Conservation (phyloP, 2,329 filamentous ascomycete species). For the Exophiala viscosa region DNA sequence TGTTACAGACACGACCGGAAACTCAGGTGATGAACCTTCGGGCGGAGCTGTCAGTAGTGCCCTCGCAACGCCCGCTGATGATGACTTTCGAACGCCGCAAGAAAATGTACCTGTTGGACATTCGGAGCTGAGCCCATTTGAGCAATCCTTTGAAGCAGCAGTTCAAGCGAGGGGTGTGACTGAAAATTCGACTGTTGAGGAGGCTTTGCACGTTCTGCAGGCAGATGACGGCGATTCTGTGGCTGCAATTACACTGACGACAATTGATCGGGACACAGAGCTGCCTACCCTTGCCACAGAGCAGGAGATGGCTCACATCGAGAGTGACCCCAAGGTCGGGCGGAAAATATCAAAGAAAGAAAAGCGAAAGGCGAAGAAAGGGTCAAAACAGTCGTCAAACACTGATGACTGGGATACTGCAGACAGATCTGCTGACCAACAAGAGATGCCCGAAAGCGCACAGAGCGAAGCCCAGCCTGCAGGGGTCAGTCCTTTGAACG, state of each 20-base stretch:
- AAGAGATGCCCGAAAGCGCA: background rate
- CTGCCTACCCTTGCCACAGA: background rate
- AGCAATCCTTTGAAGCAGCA: constrained; percentile 24
- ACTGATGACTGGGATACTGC: background rate
- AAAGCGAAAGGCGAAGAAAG: constrained; percentile 23
- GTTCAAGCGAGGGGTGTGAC: constrained; percentile 20
- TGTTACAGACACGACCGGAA: too few relatives aligned
- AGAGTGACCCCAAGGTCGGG: background rate
- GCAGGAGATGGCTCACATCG: background rate
- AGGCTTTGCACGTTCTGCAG: constrained; percentile 22
- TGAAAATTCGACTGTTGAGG: constrained; percentile 16
- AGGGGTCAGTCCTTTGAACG: background rate
- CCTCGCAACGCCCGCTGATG: background rate
- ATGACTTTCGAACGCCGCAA: background rate
- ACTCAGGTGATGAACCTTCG: too few relatives aligned
- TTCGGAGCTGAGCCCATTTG: constrained; percentile 15
- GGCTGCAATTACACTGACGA: constrained; percentile 8
- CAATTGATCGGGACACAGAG: constrained; percentile 18
- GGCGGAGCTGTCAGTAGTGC: too few relatives aligned
- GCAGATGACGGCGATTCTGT: constrained; percentile 12
- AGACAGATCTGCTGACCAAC: background rate
- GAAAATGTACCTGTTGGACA: background rate
- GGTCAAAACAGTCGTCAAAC: background rate
- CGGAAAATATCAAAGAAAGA: constrained; percentile 23
- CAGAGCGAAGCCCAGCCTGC: background rate